These are phyloP conservation scores for Stachybotrys elegans DNA, from an alignment of 2,329 filamentous ascomycete species.

Conservation along the genomic window DNA sequence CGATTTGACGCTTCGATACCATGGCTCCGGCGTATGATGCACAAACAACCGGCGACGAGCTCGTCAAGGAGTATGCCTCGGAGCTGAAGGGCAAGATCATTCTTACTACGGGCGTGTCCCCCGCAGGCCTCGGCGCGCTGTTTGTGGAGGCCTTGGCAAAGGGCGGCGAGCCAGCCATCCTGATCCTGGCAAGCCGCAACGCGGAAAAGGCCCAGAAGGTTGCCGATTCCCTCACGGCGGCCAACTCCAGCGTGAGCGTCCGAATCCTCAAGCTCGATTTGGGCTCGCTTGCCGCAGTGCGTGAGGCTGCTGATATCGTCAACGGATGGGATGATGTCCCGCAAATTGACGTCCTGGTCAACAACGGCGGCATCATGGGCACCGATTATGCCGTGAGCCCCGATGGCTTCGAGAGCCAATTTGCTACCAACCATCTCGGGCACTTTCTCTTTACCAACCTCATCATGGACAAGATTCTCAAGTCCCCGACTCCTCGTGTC, in stretches of 20 bases:
- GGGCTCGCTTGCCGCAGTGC: conserved; percentile 31
- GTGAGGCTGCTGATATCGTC: conserved; percentile 30
- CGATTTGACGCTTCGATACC: too few relatives aligned
- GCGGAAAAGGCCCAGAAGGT: conserved; percentile 32
- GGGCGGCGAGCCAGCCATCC: conserved; percentile 30
- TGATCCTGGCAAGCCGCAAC: conserved; percentile 42
- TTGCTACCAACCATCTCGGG: conserved; percentile 39
- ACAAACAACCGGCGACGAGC: conserved; percentile 18
- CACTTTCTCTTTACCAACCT: conserved; percentile 42
- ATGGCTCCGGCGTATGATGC: not conserved
- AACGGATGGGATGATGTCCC: conserved; percentile 24
- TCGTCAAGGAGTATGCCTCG: conserved; percentile 20
- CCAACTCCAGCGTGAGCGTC: conserved; percentile 23
- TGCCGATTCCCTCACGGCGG: conserved; percentile 24
- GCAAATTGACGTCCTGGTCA: conserved; percentile 34
- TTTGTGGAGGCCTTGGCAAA: conserved; percentile 33
- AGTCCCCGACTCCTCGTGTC: conserved; percentile 26
- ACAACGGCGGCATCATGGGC: conserved; percentile 39
- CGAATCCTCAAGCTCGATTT: conserved; percentile 33
- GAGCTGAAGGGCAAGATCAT: conserved; percentile 31
- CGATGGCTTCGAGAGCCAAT: conserved; percentile 37
- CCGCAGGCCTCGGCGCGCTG: conserved; percentile 29
- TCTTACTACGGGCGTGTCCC: conserved; percentile 36
- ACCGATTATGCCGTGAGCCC: conserved; percentile 18
- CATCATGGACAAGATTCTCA: conserved; percentile 36